phyloP scores from a whole-genome alignment of 2,329 filamentous ascomycete genomes.

The Septoria linicola region DNA sequence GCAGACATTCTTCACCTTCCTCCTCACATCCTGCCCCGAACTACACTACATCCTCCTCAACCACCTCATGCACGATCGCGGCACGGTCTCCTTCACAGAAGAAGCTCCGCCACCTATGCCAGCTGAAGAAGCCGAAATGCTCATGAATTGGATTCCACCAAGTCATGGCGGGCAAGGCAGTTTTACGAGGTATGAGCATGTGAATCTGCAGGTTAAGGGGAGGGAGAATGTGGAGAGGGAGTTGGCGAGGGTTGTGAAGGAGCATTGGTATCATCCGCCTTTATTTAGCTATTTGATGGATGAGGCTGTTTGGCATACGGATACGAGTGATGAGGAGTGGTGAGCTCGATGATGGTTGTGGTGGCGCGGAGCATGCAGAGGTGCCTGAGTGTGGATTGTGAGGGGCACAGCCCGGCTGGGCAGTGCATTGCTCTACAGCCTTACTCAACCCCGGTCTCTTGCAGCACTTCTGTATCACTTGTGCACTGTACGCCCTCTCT shows the following conservation, averaged over 20 bases:
- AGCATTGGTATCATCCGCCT: conserved; percentile 33
- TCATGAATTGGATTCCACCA: conserved; percentile 21
- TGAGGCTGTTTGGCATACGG: conserved; percentile 35
- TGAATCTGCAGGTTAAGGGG: conserved; percentile 28
- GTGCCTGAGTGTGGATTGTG: too few species aligned
- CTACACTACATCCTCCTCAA: conserved; percentile 34
- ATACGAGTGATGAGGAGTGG: conserved; percentile 38
- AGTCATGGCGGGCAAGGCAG: conserved; percentile 17
- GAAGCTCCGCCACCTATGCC: conserved; percentile 17
- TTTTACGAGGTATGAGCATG: conserved; percentile 29
- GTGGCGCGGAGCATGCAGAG: too few species aligned
- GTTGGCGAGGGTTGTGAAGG: conserved; percentile 23
- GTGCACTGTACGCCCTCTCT: too few species aligned
- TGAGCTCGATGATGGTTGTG: conserved; percentile 16
- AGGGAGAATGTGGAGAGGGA: conserved; percentile 21
- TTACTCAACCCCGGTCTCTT: too few species aligned
- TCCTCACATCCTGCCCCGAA: conserved; percentile 20
- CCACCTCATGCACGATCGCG: conserved; percentile 30
- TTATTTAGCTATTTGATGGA: conserved; percentile 35
- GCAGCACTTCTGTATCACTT: too few species aligned
- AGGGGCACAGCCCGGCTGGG: too few species aligned
- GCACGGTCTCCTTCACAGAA: conserved; percentile 30
- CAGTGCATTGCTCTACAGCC: too few species aligned
- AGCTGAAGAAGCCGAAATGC: conserved; percentile 17
- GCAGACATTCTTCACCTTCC: conserved; percentile 31